Evolutionary conservation across 2,329 filamentous ascomycete species (phyloP), one percentile per base, ranked within the genome.

Genomic region (Cercospora janseana): DNA sequence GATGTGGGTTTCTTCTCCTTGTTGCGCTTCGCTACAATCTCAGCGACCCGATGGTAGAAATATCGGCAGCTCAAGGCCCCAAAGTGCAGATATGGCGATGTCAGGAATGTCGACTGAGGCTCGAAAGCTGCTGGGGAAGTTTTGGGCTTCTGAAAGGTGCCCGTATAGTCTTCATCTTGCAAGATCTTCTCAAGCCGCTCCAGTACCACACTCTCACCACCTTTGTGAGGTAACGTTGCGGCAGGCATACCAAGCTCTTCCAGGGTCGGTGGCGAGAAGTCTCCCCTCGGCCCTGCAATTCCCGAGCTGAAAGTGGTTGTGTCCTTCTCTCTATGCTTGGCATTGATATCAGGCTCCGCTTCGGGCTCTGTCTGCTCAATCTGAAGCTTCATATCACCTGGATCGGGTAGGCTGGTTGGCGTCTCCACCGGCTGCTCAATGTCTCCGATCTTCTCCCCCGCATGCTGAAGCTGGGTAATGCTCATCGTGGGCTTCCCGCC

Each of bases 61-160:
- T 85, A 77, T 2, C 87, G 78, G 7, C 81, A 75, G n/a, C 80
- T 83, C 6, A 91, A 72, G 8, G 81, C 79, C 18, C 87, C 86
- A 54, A 91, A 90, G 65, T 91, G 87, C 47, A 88, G 68, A 63
- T 87, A 81, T 0, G 86, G 85, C 0, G 84, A 88, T 5, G 90
- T 75, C 1, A 90, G 73, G 0, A 85, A 89, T 0, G 87, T 90
- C 0, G 84, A 79, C 63, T 85, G 84, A 0, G 86, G 86, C 28
- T 81, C 77, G 59, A 90, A 88, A 2, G 80, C 83, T 2, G 87
- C 85, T 0, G 87, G 87, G 27, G 82, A 87, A 0, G 86, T 88
- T 50, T 83, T 82, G 1, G 87, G 86, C 65, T 91, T 91, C 62
- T 83, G 79, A 61, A 91, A 91, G 0, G 81, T 88, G 1, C 83